Evolutionary conservation across 139 green algal genomes (phyloP).

Genomic region (Chlamydomonas sp.): DNA sequence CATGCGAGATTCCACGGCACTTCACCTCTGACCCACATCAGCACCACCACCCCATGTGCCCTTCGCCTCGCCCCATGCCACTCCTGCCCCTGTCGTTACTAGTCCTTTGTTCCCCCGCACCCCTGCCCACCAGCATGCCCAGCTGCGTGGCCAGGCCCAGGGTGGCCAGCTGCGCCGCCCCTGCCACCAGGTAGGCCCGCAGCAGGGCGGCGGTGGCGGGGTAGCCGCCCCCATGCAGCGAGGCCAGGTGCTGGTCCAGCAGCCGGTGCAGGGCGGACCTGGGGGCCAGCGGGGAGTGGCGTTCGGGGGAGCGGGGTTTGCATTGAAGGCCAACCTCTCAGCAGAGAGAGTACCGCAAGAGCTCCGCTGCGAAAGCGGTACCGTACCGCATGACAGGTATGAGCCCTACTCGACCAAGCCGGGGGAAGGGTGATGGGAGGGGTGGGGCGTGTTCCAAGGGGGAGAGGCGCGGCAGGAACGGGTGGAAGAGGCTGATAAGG

Average conservation of each 20-base stretch:
- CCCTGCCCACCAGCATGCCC: background rate
- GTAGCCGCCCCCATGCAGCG: background rate
- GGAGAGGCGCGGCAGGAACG: too few species aligned
- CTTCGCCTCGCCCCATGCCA: background rate
- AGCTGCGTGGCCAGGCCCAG: conserved; percentile 12
- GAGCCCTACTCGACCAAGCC: too few species aligned
- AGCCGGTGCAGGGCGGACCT: background rate
- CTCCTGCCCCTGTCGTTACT: background rate
- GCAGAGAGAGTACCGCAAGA: too few species aligned
- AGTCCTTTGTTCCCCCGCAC: background rate
- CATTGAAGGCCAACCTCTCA: too few species aligned
- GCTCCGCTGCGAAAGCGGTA: too few species aligned
- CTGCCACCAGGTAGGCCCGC: conserved; percentile 2
- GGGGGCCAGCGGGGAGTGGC: background rate
- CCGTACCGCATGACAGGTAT: too few species aligned
- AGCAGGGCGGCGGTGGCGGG: conserved; percentile 1
- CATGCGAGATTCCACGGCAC: too few species aligned
- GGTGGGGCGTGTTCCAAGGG: too few species aligned
- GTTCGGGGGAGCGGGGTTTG: background rate
- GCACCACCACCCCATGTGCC: background rate
- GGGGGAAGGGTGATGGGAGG: too few species aligned
- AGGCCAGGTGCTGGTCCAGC: background rate
- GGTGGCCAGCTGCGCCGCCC: conserved; percentile 3
- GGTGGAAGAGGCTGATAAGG: too few species aligned
- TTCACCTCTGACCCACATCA: background rate